Conservation (phyloP, 163 green algal genomes). For the Coccomyxa subellipsoidea region DNA sequence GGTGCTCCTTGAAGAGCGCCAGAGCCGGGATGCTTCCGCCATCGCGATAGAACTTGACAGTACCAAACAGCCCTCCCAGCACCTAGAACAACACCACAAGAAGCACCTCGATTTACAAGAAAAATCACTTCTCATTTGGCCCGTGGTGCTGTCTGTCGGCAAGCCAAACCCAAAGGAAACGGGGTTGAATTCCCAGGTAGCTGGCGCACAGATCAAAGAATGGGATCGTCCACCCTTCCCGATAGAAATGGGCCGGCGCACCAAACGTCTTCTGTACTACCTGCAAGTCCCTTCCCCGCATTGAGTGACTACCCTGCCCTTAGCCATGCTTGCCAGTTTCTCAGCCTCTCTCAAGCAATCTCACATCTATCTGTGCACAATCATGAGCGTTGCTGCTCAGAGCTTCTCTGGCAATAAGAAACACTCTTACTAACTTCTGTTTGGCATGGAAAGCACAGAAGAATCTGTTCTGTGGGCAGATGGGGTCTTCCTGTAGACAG, state of each 20-base stretch:
- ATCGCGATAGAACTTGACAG: not conserved
- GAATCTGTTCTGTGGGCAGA: too few species aligned
- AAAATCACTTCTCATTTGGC: not conserved
- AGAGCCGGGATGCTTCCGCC: not conserved
- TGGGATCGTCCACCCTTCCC: not conserved
- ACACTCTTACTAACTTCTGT: too few species aligned
- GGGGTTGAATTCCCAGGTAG: not conserved
- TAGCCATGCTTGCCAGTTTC: too few species aligned
- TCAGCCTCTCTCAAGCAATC: too few species aligned
- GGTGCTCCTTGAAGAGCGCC: conserved; percentile 7
- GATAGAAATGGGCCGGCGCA: not conserved
- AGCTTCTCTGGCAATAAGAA: too few species aligned
- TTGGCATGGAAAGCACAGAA: too few species aligned
- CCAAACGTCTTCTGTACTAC: not conserved
- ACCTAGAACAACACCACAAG: not conserved
- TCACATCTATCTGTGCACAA: too few species aligned
- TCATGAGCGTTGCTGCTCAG: too few species aligned
- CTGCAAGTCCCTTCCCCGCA: not conserved
- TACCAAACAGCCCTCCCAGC: conserved; percentile 1
- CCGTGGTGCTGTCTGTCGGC: not conserved
- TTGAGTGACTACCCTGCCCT: too few species aligned
- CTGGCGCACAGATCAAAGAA: not conserved
- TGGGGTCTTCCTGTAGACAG: not conserved
- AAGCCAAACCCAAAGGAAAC: not conserved
- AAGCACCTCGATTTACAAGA: not conserved